Base-by-base conservation (phyloP, 192 early-diverging fungal genomes). In the Coemansia sp. region DNA sequence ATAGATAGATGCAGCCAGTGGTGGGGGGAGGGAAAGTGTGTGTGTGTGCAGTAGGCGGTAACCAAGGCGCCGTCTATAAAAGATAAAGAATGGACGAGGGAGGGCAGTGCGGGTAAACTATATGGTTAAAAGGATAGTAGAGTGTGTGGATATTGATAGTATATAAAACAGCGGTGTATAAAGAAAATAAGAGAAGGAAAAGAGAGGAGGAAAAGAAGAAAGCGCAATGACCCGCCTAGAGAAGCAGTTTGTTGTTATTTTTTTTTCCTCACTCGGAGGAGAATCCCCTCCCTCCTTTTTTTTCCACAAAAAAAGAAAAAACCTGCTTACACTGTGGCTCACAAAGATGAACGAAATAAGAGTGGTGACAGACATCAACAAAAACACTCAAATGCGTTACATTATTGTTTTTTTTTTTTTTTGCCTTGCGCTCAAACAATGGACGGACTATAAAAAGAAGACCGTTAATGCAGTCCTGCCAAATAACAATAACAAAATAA, bases 91-190 rank as follows among this genome's bases (percentile, higher is more conserved):
- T 7, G 27, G 56, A 37, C 31, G 27, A n/a, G 31, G 45, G 36
- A n/a, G n/a, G n/a, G n/a, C n/a, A n/a, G n/a, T n/a, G 62, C 43
- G 71, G 71, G 38, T 64, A 74, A 68, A 74, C 71, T 67, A 35
- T 54, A 74, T 74, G 40, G 38, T 24, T 47, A 37, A 32, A 60
- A 64, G 35, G 31, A 59, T 62, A 64, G 37, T 59, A 53, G 60
- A 49, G 39, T 59, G 66, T n/a, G n/a, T n/a, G n/a, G 74, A 76
- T 76, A 76, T 76, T 62, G 74, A 76, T 76, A 76, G 74, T 76
- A 60, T 54, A 70, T 53, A 60, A 70, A 76, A 65, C 31, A 10
- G 56, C 43, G 46, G 35, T 35, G 64, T 20, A 61, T 63, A 59
- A 51, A 47, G 64, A 64, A 64, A 60, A 60, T 59, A 70, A 66